Conservation (phyloP, 805 yeast species). For the Naumovozyma baii region DNA sequence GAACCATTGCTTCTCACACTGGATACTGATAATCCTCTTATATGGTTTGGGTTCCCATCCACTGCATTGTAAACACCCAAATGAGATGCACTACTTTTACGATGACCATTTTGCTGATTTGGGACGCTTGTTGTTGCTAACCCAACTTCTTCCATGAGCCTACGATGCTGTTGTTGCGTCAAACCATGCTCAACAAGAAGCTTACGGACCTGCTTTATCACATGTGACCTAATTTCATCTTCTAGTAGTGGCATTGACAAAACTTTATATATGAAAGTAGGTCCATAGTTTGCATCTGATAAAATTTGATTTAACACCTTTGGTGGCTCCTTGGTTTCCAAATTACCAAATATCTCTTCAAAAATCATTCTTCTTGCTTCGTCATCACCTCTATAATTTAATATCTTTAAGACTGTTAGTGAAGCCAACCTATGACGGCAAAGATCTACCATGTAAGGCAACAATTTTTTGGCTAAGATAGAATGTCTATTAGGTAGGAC, state of each 20-base stretch:
- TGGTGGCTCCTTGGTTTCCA: conserved; percentile 32
- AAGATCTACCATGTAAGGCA: conserved; percentile 51
- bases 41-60: conserved; percentile 11
- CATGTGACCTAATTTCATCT: conserved; percentile 43
- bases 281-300: conserved; percentile 58
- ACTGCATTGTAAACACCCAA: not conserved
- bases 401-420: conserved; percentile 67
- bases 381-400: conserved; percentile 58
- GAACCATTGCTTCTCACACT: conserved; percentile 27
- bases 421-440: conserved; percentile 80
- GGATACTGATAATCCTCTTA: conserved; percentile 26
- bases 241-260: conserved; percentile 63
- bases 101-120: conserved; percentile 8
- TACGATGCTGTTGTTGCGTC: conserved; percentile 56
- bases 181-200: conserved; percentile 53
- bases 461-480: conserved; percentile 51
- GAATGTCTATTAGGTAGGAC: conserved; percentile 52
- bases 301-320: conserved; percentile 48
- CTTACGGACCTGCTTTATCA: conserved; percentile 52
- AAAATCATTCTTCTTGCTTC: conserved; percentile 51
- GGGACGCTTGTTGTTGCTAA: conserved; percentile 5
- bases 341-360: conserved; percentile 53
- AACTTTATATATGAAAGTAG: conserved; percentile 69
- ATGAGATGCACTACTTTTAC: conserved; percentile 19
- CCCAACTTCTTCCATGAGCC: conserved; percentile 89